Base-by-base conservation (phyloP, 495 filamentous ascomycete species). In the Polyplosphaeria fusca region DNA sequence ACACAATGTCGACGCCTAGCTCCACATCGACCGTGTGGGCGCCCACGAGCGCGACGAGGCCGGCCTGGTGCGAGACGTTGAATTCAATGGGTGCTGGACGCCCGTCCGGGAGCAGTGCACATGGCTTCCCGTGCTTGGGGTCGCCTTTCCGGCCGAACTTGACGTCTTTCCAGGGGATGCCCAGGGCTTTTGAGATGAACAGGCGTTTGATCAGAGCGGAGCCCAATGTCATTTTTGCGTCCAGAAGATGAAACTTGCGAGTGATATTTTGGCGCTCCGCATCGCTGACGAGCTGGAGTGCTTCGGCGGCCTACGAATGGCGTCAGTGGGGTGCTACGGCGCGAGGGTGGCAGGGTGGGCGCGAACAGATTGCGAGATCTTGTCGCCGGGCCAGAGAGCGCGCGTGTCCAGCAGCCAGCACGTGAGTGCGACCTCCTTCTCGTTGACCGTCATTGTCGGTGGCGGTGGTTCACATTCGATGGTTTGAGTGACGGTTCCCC, bases 41-140 rank as follows among this genome's bases (percentile, higher is more conserved):
- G 30, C 82, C 84, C 3, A 81, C 77, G 3, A 88, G 65, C 4
- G 80, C 78, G 9, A 92, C 89, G 11, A 95, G 70, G 0, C 87
- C 88, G 13, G 85, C 86, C 68, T 95, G 91, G 67, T 96, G 91
- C 48, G 82, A 87, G 50, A 95, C 86, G 67, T 96, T 96, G 79
- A 96, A 95, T 51, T 86, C 79, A 16, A 92, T 75, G 18, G 55
- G 59, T 4, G 50, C 57, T 19, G 41, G 37, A 5, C 26, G 45
- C n/a, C 58, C 62, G 40, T 67, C 54, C 3, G 60, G 56, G 2
- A 55, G 49, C 1, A 66, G 22, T 43, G 75, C 85, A 62, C 77
- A 84, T 5, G 90, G 90, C 57, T 85, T 95, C 63, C 67, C 72
- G 45, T 75, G 70, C 59, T 67, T 69, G 22, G 81, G 77, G 74